Evolutionary conservation across 2,329 filamentous ascomycete species (phyloP).

Genomic region (Penicillium frequentans): DNA sequence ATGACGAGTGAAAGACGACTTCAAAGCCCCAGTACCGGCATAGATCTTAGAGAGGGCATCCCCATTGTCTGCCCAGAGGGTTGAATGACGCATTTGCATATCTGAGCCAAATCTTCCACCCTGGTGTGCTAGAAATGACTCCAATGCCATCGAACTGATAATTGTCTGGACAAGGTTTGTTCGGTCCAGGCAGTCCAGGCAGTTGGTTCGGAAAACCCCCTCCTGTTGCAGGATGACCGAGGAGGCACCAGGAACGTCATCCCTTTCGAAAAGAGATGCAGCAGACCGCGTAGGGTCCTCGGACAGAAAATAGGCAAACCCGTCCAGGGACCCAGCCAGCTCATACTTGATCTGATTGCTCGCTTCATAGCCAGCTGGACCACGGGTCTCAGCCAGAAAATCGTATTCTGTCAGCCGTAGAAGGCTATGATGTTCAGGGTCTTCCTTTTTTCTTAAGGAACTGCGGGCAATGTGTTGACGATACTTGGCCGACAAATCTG

Average conservation of each 20-base stretch:
- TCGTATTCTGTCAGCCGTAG: conserved; percentile 86
- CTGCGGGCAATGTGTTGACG: conserved; percentile 73
- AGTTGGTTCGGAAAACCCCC: conserved; percentile 95
- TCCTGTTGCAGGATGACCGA: conserved; percentile 84
- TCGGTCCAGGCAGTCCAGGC: conserved; percentile 90
- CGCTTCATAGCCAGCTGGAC: conserved; percentile 82
- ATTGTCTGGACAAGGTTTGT: conserved; percentile 97
- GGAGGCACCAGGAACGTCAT: conserved; percentile 41
- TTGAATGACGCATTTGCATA: conserved; percentile 90
- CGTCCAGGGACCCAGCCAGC: conserved; percentile 76
- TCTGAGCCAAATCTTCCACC: conserved; percentile 70
- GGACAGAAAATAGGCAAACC: conserved; percentile 89
- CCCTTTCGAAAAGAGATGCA: conserved; percentile 25
- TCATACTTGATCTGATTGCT: conserved; percentile 79
- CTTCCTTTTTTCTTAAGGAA: conserved; percentile 61
- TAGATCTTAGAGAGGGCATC: conserved; percentile 94
- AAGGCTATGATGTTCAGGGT: conserved; percentile 69
- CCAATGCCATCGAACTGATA: conserved; percentile 89
- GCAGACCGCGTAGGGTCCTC: conserved; percentile 64
- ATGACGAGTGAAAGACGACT: conserved; percentile 89
- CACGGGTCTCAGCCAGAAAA: conserved; percentile 91
- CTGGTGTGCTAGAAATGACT: conserved; percentile 75
- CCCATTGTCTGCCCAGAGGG: conserved; percentile 95
- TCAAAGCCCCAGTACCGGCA: conserved; percentile 91
- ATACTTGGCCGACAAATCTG: conserved; percentile 78